Base-by-base conservation (phyloP, 2,329 filamentous ascomycete species). In the Colletotrichum sp. region DNA sequence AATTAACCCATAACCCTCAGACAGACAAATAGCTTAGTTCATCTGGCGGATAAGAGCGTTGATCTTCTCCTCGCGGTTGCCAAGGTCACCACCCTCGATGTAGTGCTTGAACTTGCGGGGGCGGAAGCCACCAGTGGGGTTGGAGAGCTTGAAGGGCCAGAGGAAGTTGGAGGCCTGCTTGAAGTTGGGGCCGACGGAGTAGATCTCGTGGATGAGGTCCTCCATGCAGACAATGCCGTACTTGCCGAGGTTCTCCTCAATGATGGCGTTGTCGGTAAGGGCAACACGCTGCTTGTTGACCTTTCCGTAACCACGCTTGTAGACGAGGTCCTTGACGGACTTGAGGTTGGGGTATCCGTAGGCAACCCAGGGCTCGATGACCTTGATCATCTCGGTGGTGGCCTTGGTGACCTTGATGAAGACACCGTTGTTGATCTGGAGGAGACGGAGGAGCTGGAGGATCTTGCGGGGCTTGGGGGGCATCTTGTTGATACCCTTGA, bases 401-500 rank as follows among this genome's bases (percentile, higher is more conserved):
- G 97, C 97, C 94, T 98, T 99, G 90, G 96, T 98, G 84, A 98
- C 90, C 84, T 93, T 93, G 88, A 99, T 91, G 90, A 99, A 99
- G 87, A 98, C 95, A 88, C 96, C 97, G 88, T 98, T 98, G 95
- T 99, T 99, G 94, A 99, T 99, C 91, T 99, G 97, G 83, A 99
- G 93, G 79, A 99, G 95, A 91, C 97, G 96, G 86, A 99, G 96
- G 76, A 99, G 95, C 90, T 99, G 97, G 82, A 99, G 93, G 84
- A 98, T 98, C 93, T 99, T 99, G 92, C 97, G 96, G 88, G 97
- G 97, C 94, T 99, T 98, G 82, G 97, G 97, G 86, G 97, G 93
- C 83, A 99, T 98, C 94, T 99, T 99, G 95, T 98, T 98, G 95
- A 99, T 98, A 98, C 96, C 97, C 95, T 99, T 99, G 92, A 99